These are phyloP conservation scores for Lepidium aucheri DNA, from an alignment of 345 rosid species.

Conservation along the genomic window DNA sequence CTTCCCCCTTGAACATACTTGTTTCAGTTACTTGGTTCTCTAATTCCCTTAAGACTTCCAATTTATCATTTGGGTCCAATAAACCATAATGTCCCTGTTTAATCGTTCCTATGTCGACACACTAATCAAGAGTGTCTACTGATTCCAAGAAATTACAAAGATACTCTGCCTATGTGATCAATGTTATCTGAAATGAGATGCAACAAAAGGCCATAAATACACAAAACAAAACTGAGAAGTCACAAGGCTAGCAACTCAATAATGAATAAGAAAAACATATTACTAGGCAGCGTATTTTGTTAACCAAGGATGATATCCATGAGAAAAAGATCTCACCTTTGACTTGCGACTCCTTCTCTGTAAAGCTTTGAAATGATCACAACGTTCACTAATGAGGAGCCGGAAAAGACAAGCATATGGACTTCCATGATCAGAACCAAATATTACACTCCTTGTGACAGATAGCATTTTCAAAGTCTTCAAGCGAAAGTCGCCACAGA, in stretches of 20 bases:
- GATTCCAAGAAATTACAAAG: constrained; percentile 80
- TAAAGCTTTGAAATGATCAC: no score
- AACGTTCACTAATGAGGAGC: no score
- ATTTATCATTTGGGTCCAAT: no score
- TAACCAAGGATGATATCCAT: neutral
- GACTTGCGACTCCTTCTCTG: constrained; percentile 50
- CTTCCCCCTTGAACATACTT: constrained; percentile 59
- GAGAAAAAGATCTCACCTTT: constrained; percentile 37
- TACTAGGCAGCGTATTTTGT: neutral
- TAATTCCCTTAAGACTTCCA: no score
- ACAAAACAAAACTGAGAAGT: no score
- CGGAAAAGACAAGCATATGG: no score
- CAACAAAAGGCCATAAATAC: no score
- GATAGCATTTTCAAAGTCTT: no score
- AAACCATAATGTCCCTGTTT: constrained; percentile 93
- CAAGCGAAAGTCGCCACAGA: constrained; percentile 69
- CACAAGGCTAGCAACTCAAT: constrained; percentile 1
- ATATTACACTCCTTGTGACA: no score
- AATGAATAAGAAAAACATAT: neutral
- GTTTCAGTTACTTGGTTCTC: no score
- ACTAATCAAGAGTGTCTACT: constrained; percentile 42
- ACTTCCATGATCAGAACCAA: no score
- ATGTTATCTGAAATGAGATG: constrained; percentile 55
- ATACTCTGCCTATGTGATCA: constrained; percentile 76
- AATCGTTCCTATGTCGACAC: constrained; percentile 41